Evolutionary conservation across 1,284 basidiomycete genomes (phyloP), one percentile per base, ranked within the genome.

Genomic region (Vanrija sp.): DNA sequence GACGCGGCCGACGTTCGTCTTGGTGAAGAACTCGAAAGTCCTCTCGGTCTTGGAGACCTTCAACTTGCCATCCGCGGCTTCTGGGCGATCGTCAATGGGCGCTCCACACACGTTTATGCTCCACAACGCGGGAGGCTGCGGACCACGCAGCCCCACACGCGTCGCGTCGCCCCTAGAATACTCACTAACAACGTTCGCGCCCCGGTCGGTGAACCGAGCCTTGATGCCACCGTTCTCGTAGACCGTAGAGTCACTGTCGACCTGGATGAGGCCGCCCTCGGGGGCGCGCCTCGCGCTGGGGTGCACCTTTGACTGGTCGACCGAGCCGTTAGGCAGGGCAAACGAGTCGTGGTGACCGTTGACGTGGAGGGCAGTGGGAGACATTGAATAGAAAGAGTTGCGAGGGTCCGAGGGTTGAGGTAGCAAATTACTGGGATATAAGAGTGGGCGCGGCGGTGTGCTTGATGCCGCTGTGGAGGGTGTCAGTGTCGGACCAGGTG

Each of bases 1-100:
- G 75, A 93, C 96, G 81, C 88, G 94, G 65, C 86, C 83, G 55
- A 96, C 90, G 71, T 85, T 84, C 72, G 88, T 82, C 71, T 84
- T 81, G 60, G 95, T 98, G 78, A 88, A 87, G 84, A 98, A 96
- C 79, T 98, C 88, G 75, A 84, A 93, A 43, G 83, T 80, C 72
- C 86, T 83, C 62, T 83, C 81, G 54, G 86, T 87, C 59, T 83
- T 87, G 47, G 69, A 79, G 71, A 95, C 82, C 58, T 81, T 79
- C 78, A 86, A 86, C 73, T 85, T 85, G 52, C 85, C 88, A 61
- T 86, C 74, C 47, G 75, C 79, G 59, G 81, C 78, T 79, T 73
- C 71, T 73, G 57, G 27, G 31, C 12, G 31, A 31, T 19, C 19
- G 38, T 7, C 45, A 12, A 42, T 39, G 35, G 27, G 47, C 20